A percentile compares a stretch with the other conserved stretches of the same genome.
phyloP scores from a whole-genome alignment of 495 filamentous ascomycete species.

The Bacidia rubella region DNA sequence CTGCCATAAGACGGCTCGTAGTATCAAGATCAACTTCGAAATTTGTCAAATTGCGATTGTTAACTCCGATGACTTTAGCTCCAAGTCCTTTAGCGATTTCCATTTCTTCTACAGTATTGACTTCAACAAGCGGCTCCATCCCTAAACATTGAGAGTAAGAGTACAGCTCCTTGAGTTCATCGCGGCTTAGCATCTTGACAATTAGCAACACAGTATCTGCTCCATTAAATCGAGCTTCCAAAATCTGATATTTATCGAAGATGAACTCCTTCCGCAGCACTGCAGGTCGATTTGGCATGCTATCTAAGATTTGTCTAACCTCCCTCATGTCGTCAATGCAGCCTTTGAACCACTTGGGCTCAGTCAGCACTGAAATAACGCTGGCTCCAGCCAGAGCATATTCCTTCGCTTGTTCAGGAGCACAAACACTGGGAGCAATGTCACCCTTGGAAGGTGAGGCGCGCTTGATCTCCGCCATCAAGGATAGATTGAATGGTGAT shows the following conservation, averaged over 20 bases:
- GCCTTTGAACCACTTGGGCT: conserved; percentile 98
- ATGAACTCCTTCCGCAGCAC: conserved; percentile 94
- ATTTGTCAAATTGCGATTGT: conserved; percentile 88
- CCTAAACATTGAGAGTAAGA: conserved; percentile 77
- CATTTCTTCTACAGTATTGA: conserved; percentile 92
- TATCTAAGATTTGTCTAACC: conserved; percentile 75
- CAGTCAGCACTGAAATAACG: conserved; percentile 92
- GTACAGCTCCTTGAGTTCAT: conserved; percentile 66
- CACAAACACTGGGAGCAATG: conserved; percentile 75
- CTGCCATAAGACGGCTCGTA: conserved; percentile 75
- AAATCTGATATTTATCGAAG: conserved; percentile 95
- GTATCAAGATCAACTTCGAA: conserved; percentile 96
- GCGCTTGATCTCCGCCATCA: conserved; percentile 96
- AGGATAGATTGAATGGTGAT: conserved; percentile 66
- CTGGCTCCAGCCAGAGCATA: conserved; percentile 93
- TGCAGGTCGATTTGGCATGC: conserved; percentile 82
- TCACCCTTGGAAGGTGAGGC: conserved; percentile 93
- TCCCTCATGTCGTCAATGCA: conserved; percentile 85
- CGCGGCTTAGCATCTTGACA: conserved; percentile 87
- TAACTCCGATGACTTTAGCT: conserved; percentile 91
- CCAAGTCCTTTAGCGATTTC: conserved; percentile 71
- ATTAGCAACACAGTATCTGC: conserved; percentile 94
- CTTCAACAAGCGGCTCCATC: conserved; percentile 97
- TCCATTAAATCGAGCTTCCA: conserved; percentile 85
- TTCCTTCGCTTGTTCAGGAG: conserved; percentile 75